These are phyloP conservation scores for Magnaporthales sp. DNA, from an alignment of 2,329 filamentous ascomycete species.

Conservation along the genomic window DNA sequence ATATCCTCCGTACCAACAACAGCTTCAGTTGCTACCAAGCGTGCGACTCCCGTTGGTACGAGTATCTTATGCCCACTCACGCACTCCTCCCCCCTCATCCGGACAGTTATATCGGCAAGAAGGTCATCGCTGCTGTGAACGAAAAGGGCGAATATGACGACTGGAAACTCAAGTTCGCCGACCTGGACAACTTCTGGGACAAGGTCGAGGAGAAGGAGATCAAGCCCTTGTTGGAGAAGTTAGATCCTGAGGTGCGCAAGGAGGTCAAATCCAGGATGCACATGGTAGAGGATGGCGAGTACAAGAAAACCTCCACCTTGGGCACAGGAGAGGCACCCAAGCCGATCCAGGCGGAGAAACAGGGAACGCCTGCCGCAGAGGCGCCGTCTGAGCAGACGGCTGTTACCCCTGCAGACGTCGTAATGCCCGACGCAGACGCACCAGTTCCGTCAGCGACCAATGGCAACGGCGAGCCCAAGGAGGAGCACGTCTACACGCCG, in stretches of 20 bases:
- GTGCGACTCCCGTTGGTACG: constrained; percentile 93
- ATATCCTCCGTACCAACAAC: constrained; percentile 80
- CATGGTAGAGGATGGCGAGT: constrained; percentile 20
- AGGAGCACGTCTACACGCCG: constrained; percentile 18
- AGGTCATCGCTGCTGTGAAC: constrained; percentile 69
- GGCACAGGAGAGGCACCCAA: background rate
- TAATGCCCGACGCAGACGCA: background rate
- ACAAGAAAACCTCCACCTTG: constrained; percentile 7
- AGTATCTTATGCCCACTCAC: constrained; percentile 92
- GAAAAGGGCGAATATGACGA: constrained; percentile 63
- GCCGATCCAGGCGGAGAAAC: background rate
- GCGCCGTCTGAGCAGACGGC: background rate
- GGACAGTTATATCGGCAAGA: constrained; percentile 74
- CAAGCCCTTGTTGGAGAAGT: constrained; percentile 54
- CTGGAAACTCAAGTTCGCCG: constrained; percentile 61
- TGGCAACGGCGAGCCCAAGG: constrained; percentile 9
- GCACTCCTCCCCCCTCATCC: constrained; percentile 89
- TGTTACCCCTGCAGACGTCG: background rate
- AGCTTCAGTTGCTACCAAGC: constrained; percentile 91
- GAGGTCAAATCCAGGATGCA: constrained; percentile 57
- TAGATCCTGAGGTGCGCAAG: constrained; percentile 56
- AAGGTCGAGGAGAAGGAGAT: constrained; percentile 74
- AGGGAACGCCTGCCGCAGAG: background rate
- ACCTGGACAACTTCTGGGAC: constrained; percentile 75
- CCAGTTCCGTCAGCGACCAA: constrained; percentile 7